Evolutionary conservation across 2,329 filamentous ascomycete species (phyloP), one percentile per base, ranked within the genome.

Genomic region (Penicillium sp.): DNA sequence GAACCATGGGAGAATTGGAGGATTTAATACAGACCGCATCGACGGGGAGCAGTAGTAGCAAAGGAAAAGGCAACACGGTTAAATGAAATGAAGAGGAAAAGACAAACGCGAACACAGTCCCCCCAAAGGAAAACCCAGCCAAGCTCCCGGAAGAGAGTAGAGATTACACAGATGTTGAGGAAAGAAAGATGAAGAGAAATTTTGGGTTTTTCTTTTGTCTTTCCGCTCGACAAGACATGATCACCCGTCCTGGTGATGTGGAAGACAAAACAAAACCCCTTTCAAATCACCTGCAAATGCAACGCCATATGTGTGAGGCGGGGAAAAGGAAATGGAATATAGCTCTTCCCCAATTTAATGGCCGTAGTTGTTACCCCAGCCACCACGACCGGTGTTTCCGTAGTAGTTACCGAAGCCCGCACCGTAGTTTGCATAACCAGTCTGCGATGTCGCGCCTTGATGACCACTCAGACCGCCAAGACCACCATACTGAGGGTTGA

Each of bases 401-500:
- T 72, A 71, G 48, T 70, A 71, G 53, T 67, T 69, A 32, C 57
- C 58, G 48, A 67, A 70, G 36, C 66, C 65, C 16, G 62, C 67
- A 34, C 60, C 64, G 51, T 71, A 71, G 53, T 67, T 67, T 45
- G 62, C 63, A 43, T 71, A 70, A 21, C 61, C 68, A 41, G 59
- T 62, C 50, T 70, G 66, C 39, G 57, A 63, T 20, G 56, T 66
- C 18, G 55, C 65, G 29, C 57, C 65, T 41, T 71, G 68, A 48
- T 74, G 71, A 19, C 59, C 63, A 33, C 66, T 54, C 27, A 71
- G 64, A 37, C 61, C 60, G 33, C 67, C 63, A 15, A 72, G 58
- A 19, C 72, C 74, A 28, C 71, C 69, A 45, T 76, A 78, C 54
- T 78, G 76, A 39, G 73, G 69, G 60, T 73, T 75, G 45, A 76